A percentile compares a stretch with the other conserved stretches of the same genome.
Evolutionary conservation across 2,329 filamentous ascomycete genomes (phyloP).

Genomic region (Penicillium sp.): DNA sequence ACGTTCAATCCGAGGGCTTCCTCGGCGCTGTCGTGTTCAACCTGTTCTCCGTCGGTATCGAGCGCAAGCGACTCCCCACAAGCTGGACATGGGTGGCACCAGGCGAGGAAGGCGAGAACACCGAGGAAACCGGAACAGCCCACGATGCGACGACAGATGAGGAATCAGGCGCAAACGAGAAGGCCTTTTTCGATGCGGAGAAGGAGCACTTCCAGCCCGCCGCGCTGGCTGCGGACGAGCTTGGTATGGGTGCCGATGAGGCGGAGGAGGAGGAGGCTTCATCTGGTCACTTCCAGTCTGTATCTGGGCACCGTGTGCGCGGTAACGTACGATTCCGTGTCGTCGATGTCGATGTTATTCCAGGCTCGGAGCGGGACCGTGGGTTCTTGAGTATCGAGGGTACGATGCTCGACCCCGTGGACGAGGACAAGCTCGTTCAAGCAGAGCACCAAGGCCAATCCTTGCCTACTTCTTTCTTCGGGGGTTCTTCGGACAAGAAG

Average conservation of each 20-base stretch:
- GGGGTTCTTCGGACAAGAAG: constrained; percentile 6
- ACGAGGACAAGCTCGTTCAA: constrained; percentile 61
- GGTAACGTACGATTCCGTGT: constrained; percentile 76
- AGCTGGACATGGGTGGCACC: constrained; percentile 79
- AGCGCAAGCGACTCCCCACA: constrained; percentile 70
- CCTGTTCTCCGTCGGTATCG: constrained; percentile 87
- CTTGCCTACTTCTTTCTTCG: constrained; percentile 21
- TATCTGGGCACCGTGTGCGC: constrained; percentile 65
- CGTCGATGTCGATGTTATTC: constrained; percentile 72
- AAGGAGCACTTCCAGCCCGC: constrained; percentile 44
- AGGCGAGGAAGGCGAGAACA: constrained; percentile 34
- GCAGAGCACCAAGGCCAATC: constrained; percentile 50
- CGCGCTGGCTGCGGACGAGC: constrained; percentile 32
- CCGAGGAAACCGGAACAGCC: background rate
- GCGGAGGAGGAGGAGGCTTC: constrained; percentile 51
- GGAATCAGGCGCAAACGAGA: constrained; percentile 21
- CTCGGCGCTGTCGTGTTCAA: constrained; percentile 87
- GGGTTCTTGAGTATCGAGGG: constrained; percentile 85
- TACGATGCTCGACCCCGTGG: constrained; percentile 72
- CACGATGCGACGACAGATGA: constrained; percentile 25
- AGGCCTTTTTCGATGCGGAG: constrained; percentile 33
- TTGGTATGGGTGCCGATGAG: constrained; percentile 40
- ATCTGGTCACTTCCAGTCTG: constrained; percentile 76
- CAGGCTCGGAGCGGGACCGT: constrained; percentile 68
- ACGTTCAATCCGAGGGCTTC: constrained; percentile 84